These are phyloP conservation scores for Nemania abortiva DNA, from an alignment of 2,329 filamentous ascomycete genomes.

Conservation along the genomic window DNA sequence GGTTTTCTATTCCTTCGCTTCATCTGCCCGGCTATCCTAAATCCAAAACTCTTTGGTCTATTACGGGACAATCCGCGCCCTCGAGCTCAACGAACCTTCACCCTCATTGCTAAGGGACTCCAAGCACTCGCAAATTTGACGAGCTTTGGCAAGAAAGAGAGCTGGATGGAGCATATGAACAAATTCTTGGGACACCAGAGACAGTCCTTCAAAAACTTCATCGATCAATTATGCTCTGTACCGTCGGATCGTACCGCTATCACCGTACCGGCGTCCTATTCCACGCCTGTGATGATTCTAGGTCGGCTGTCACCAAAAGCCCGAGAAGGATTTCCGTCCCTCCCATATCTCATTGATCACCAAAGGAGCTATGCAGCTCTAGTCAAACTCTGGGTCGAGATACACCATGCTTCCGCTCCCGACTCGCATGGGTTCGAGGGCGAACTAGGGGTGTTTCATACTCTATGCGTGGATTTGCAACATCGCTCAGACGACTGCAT, in stretches of 20 bases:
- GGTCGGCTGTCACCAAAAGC: conserved; percentile 82
- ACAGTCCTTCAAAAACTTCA: conserved; percentile 84
- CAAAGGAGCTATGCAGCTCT: conserved; percentile 86
- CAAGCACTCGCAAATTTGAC: conserved; percentile 93
- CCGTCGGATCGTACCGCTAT: conserved; percentile 75
- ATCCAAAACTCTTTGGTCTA: conserved; percentile 92
- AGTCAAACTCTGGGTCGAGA: conserved; percentile 82
- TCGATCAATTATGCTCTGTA: conserved; percentile 88
- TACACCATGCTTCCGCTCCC: conserved; percentile 53
- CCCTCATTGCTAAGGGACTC: conserved; percentile 90
- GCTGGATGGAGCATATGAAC: conserved; percentile 99
- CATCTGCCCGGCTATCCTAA: conserved; percentile 95
- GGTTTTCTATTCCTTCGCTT: conserved; percentile 95
- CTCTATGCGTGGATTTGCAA: conserved; percentile 63
- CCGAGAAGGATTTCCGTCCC: conserved; percentile 89
- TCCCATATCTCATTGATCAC: conserved; percentile 93
- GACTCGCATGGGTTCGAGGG: conserved; percentile 59
- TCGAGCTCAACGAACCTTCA: conserved; percentile 87
- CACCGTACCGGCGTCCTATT: conserved; percentile 84
- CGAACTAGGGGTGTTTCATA: conserved; percentile 66
- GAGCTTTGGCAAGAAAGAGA: conserved; percentile 91
- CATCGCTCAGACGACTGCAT: conserved; percentile 65
- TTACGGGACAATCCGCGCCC: conserved; percentile 84
- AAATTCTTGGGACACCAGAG: conserved; percentile 82
- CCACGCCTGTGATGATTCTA: conserved; percentile 90